A percentile compares a stretch with the other conserved stretches of the same genome.
These are phyloP conservation scores for Zygoascus bituminiphila DNA, from an alignment of 805 yeast species.

Conservation along the genomic window DNA sequence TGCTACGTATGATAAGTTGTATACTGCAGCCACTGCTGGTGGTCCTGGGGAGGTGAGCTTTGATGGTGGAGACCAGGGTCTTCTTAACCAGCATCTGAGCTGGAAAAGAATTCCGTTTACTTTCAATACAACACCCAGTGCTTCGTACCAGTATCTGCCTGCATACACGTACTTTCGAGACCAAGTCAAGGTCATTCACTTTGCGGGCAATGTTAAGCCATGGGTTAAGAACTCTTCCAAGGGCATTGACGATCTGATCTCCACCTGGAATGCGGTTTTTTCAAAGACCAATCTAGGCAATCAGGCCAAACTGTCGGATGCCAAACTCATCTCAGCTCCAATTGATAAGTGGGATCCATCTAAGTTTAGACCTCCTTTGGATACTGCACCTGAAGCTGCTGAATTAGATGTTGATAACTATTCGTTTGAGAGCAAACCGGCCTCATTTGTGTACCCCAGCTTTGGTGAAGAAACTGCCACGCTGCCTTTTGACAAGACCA, in stretches of 20 bases:
- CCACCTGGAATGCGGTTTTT: conserved; percentile 17
- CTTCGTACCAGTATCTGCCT: conserved; percentile 62
- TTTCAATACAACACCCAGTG: conserved; percentile 70
- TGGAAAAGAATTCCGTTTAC: conserved; percentile 75
- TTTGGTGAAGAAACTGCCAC: conserved; percentile 10
- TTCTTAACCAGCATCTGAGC: conserved; percentile 63
- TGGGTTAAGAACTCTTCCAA: conserved; percentile 23
- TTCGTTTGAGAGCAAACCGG: not conserved
- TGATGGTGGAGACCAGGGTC: conserved; percentile 93
- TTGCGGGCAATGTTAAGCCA: conserved; percentile 33
- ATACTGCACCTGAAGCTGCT: conserved; percentile 21
- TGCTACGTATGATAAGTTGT: conserved; percentile 36
- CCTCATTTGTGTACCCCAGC: conserved; percentile 10
- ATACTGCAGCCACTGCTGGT: conserved; percentile 18
- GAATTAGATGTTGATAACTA: conserved; percentile 11
- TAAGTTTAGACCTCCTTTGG: conserved; percentile 20
- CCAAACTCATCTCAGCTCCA: conserved; percentile 7
- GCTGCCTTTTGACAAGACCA: conserved; percentile 9
- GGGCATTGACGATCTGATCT: conserved; percentile 9
- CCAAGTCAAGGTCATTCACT: conserved; percentile 34
- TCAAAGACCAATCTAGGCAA: not conserved
- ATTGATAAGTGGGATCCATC: conserved; percentile 24
- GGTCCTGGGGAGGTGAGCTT: conserved; percentile 33
- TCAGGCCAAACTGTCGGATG: not conserved
- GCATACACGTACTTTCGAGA: conserved; percentile 48